Evolutionary conservation across 75 land plant species (phyloP), one percentile per base, ranked within the genome.

Genomic region (Cunninghamia lanceolata): DNA sequence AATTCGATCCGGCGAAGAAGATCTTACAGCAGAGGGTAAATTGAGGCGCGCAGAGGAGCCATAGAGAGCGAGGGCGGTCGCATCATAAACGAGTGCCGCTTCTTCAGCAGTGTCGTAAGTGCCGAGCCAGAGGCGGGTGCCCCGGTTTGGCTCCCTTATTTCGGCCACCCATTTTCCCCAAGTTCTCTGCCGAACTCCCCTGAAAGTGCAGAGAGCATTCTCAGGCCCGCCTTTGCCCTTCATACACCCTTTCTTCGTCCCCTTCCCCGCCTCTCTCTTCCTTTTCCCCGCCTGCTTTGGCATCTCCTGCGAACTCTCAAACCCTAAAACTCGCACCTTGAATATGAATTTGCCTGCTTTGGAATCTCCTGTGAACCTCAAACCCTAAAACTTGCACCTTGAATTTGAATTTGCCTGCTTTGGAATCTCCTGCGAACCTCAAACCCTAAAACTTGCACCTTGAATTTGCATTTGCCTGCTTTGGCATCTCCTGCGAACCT

Each of bases 131-230:
- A 90, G 84, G 1, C 93, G 89, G 14, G 70, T 82, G 25, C 92
- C 85, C 1, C 84, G n/a, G 40, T 82, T 84, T 1, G 91, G 89
- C 35, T 90, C 90, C 19, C 91, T 54, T 8, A 90, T 90, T 75
- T 90, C 91, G 9, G 91, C 91, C 10, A 88, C 91, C 91, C 92
- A 91, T 45, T 86, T 86, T 1, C 91, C 91, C 93, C 89, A 89
- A 1, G 87, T 86, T 10, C 93, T 78, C 86, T 90, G 91, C 85
- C 92, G 76, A 28, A 92, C 93, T 0, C 93, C 93, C 36, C 93
- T 86, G 82, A 86, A 92, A 13, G 9, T 85, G 83, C 91, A 88
- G 16, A 32, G 11, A 15, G 85, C 77, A 50, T 90, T 90, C 83
- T 90, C 88, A 0, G 91, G 91, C 2, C 91, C 91, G 50, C 91